Evolutionary conservation across 2,329 filamentous ascomycete genomes (phyloP), one percentile per base, ranked within the genome.

Genomic region (Endothia cerciana): DNA sequence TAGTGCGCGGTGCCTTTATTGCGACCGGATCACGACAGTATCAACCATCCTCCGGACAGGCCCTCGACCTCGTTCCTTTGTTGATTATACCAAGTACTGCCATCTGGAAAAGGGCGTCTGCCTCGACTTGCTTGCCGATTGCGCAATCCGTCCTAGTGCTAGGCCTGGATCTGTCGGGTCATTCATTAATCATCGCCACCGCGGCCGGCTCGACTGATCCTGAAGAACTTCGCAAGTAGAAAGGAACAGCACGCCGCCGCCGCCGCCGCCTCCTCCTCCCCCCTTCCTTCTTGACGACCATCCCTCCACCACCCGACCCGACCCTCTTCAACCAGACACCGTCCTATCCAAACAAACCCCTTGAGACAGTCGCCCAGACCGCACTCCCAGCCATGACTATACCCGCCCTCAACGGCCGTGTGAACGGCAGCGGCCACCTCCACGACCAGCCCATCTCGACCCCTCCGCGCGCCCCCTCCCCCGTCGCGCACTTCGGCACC

Each of bases 401-500:
- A 36, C 62, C 68, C 40, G 38, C 59, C 43, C 63, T 58, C 30
- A 63, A 68, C 49, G 62, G 65, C 62, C 58, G 51, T 25, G 38
- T 28, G 49, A 40, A 66, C 62, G 62, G 55, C 36, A 41, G 56
- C 8, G 45, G 30, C 61, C 51, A 63, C 25, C 60, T 61, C 62
- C 68, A 69, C 70, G 74, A 77, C 65, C 73, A 75, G 62, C 74
- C 75, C 64, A 77, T 77, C 68, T 85, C 90, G 73, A 94, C 91
- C 65, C 91, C 91, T 70, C 89, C 90, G 60, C 85, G 89, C 69
- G 87, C 90, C 58, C 87, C 89, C 45, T 90, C 91, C 55, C 91
- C 92, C 70, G 84, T 89, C 65, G 89, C 93, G 77, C 84, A 87
- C 69, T 98, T 99, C 80, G 95, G 93, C 68, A 99, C 95, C 58